Conservation (phyloP, 108 stramenopile species). For the Nannochloropsis oceanica region DNA sequence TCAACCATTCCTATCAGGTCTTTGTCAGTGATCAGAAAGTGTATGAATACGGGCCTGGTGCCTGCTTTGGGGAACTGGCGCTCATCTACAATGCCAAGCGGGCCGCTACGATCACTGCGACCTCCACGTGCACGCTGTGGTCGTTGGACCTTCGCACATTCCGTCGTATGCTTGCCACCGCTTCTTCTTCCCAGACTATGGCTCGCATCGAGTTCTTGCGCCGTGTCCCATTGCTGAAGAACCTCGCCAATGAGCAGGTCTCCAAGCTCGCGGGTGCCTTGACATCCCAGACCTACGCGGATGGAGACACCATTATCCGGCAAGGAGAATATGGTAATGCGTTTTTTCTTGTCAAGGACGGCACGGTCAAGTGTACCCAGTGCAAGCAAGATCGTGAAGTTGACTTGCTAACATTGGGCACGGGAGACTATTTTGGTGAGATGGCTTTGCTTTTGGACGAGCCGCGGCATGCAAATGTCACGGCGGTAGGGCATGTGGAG, state of each 20-base stretch:
- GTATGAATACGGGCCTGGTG: slow-evolving; percentile 18
- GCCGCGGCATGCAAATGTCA: slow-evolving; percentile 45
- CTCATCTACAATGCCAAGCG: slow-evolving; percentile 48
- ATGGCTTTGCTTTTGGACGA: slow-evolving; percentile 44
- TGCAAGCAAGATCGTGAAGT: slow-evolving; percentile 2
- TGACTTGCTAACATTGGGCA: slow-evolving; percentile 30
- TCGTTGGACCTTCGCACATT: slow-evolving; percentile 41
- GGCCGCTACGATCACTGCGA: slow-evolving; percentile 40
- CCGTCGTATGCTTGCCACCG: slow-evolving; percentile 39
- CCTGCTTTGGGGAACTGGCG: slow-evolving; percentile 45
- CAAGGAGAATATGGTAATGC: slow-evolving; percentile 39
- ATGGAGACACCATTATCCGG: slow-evolving; percentile 39
- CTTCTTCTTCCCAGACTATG: slow-evolving; percentile 30
- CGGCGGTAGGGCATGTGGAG: slow-evolving; percentile 17
- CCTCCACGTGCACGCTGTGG: slow-evolving; percentile 22
- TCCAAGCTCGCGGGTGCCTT: slow-evolving; percentile 41
- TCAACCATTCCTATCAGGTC: not conserved
- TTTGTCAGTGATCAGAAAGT: slow-evolving; percentile 20
- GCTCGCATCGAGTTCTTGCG: slow-evolving; percentile 37
- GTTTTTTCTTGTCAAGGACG: slow-evolving; percentile 42
- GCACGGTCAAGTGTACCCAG: slow-evolving; percentile 40
- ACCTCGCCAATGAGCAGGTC: slow-evolving; percentile 40
- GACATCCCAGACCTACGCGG: slow-evolving; percentile 6
- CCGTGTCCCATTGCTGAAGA: slow-evolving; percentile 36
- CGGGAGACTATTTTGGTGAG: slow-evolving; percentile 55